These are phyloP conservation scores for Globisporangium megalacanthum DNA, from an alignment of 352 stramenopile species.

Conservation along the genomic window DNA sequence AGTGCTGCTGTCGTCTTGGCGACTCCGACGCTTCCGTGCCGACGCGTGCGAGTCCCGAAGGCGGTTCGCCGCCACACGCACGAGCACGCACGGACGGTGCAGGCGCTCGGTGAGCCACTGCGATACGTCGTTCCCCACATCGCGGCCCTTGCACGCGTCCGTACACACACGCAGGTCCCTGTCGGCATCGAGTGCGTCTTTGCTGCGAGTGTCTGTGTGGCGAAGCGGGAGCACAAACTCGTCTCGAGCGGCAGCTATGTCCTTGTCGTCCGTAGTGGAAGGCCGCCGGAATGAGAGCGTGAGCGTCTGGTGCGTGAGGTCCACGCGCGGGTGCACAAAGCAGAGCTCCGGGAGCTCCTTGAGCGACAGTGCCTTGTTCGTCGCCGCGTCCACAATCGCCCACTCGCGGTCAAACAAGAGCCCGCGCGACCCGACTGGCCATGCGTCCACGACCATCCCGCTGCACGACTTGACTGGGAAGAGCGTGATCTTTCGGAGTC, in stretches of 20 bases:
- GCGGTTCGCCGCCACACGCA: constrained; percentile 53
- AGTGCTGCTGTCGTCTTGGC: neutral
- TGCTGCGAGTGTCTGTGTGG: constrained; percentile 14
- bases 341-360: constrained; percentile 57
- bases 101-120: constrained; percentile 65
- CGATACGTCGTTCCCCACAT: constrained; percentile 44
- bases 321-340: constrained; percentile 54
- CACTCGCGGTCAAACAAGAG: constrained; percentile 73
- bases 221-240: constrained; percentile 36
- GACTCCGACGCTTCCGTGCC: constrained; percentile 6
- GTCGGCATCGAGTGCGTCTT: constrained; percentile 15
- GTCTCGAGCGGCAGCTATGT: neutral
- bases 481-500: constrained; percentile 50
- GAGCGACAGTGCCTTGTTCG: constrained; percentile 40
- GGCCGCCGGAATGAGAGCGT: constrained; percentile 33
- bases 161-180: constrained; percentile 51
- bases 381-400: constrained; percentile 56
- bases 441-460: constrained; percentile 46
- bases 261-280: too few species aligned
- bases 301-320: constrained; percentile 50
- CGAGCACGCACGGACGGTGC: constrained; percentile 51
- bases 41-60: constrained; percentile 23
- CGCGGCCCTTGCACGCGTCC: constrained; percentile 39
- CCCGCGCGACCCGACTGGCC: constrained; percentile 51
- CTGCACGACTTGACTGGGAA: constrained; percentile 80